Evolutionary conservation across 345 rosid genomes (phyloP).

Genomic region (Corchorus capsularis): DNA sequence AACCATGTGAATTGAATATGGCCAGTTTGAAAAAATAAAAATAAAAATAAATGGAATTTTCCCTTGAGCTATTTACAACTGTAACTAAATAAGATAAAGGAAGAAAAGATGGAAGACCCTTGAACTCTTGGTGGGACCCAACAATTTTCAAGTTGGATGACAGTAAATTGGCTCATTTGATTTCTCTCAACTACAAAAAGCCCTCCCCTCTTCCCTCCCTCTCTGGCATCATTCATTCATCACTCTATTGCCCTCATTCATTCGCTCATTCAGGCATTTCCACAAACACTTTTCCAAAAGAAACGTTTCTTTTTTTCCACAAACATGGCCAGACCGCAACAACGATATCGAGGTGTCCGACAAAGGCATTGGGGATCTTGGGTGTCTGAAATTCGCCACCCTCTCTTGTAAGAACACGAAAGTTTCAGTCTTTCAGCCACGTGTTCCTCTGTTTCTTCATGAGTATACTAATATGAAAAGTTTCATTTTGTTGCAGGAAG

Average conservation of each 20-base stretch:
- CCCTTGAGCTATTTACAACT: conserved; percentile 42
- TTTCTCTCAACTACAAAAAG: conserved; percentile 53
- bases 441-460: neutral
- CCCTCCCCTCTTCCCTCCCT: conserved; percentile 41
- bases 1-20: conserved; percentile 49
- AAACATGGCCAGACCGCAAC: conserved; percentile 90
- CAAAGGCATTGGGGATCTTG: conserved; percentile 99
- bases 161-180: conserved; percentile 41
- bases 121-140: conserved; percentile 51
- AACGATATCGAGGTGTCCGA: conserved; percentile 92
- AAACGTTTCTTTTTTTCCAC: conserved; percentile 24
- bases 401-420: conserved; percentile 60
- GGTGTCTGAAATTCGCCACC: conserved; percentile 99
- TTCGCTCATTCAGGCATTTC: conserved; percentile 41
- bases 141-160: conserved; percentile 53
- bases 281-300: conserved; percentile 37
- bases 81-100: conserved; percentile 27
- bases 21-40: conserved; percentile 27
- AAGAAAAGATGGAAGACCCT: conserved; percentile 20
- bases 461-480: conserved; percentile 20
- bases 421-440: neutral
- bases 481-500: conserved; percentile 60
- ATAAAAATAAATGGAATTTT: too few species aligned
- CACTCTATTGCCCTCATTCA: neutral
- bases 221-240: conserved; percentile 17